Evolutionary conservation across 2,329 filamentous ascomycete genomes (phyloP).

Genomic region (Colletotrichum orbiculare): DNA sequence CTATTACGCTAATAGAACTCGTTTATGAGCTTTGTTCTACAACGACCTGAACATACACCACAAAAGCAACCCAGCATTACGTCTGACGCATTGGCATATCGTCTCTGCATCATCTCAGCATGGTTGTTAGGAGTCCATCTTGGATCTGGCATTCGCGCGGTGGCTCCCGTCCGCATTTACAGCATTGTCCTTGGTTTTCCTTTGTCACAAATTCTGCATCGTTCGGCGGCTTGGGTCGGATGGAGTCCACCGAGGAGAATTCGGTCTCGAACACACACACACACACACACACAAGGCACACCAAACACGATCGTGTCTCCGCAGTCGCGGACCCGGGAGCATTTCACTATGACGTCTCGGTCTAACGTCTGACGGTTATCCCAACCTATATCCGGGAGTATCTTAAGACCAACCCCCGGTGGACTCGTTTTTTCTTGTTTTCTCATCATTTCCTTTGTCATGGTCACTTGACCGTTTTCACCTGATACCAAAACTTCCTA

Average conservation of each 20-base stretch:
- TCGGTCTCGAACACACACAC: conserved; percentile 21
- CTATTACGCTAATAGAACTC: conserved; percentile 35
- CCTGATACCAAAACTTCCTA: conserved; percentile 35
- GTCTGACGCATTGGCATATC: conserved; percentile 43
- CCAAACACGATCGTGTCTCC: conserved; percentile 15
- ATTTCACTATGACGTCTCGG: conserved; percentile 35
- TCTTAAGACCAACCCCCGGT: conserved; percentile 19
- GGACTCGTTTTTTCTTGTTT: conserved; percentile 24
- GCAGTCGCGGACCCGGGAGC: conserved; percentile 27
- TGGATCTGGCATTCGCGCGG: conserved; percentile 41
- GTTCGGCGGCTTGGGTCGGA: conserved; percentile 17
- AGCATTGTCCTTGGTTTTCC: conserved; percentile 37
- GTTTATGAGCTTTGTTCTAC: conserved; percentile 34
- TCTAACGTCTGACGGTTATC: conserved; percentile 11
- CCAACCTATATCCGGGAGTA: conserved; percentile 30
- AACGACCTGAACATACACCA: conserved; percentile 33
- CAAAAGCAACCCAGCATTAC: conserved; percentile 37
- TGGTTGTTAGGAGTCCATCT: conserved; percentile 41
- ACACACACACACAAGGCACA: conserved; percentile 2
- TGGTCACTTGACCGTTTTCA: conserved; percentile 35
- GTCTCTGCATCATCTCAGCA: conserved; percentile 39
- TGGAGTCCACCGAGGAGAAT: conserved; percentile 21
- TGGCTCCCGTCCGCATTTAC: conserved; percentile 37
- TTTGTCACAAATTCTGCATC: conserved; percentile 36
- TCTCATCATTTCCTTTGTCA: conserved; percentile 31